These are phyloP conservation scores for Paecilomyces formosus DNA, from an alignment of 2,329 filamentous ascomycete genomes.

Conservation along the genomic window DNA sequence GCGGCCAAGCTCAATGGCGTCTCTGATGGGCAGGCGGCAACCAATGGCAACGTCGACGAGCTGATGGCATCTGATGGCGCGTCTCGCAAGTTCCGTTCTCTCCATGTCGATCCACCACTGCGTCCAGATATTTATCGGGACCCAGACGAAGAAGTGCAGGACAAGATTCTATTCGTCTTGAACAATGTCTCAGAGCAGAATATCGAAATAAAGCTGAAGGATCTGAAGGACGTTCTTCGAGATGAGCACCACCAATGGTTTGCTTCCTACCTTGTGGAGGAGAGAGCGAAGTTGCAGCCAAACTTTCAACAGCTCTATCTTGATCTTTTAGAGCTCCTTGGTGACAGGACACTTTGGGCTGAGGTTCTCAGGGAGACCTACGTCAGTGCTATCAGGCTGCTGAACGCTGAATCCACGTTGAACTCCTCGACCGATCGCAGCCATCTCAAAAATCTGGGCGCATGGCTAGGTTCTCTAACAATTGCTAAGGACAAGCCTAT, in stretches of 20 bases:
- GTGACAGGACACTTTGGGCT: slow-evolving; percentile 69
- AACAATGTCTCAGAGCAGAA: slow-evolving; percentile 95
- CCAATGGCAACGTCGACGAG: slow-evolving; percentile 67
- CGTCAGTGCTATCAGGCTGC: slow-evolving; percentile 71
- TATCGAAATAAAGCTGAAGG: slow-evolving; percentile 71
- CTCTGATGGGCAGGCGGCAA: slow-evolving; percentile 43
- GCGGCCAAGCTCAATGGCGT: slow-evolving; percentile 28
- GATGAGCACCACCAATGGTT: slow-evolving; percentile 92
- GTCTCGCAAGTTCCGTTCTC: slow-evolving; percentile 65
- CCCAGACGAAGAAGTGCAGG: slow-evolving; percentile 75
- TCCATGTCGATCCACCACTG: slow-evolving; percentile 66
- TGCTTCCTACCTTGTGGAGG: slow-evolving; percentile 86
- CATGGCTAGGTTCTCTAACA: slow-evolving; percentile 88
- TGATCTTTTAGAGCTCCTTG: slow-evolving; percentile 76
- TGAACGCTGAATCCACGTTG: slow-evolving; percentile 84
- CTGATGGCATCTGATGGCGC: slow-evolving; percentile 51
- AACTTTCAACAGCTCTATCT: slow-evolving; percentile 95
- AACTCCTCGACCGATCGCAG: slow-evolving; percentile 76
- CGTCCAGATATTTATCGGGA: slow-evolving; percentile 64
- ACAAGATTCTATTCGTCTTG: slow-evolving; percentile 88
- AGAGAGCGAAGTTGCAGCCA: slow-evolving; percentile 92
- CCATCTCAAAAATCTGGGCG: slow-evolving; percentile 86
- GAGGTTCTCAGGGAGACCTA: slow-evolving; percentile 94
- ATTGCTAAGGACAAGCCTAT: slow-evolving; percentile 92
- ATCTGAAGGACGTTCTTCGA: slow-evolving; percentile 71